Evolutionary conservation across 169 alveolate genomes (phyloP).

Genomic region (Condylostoma magnum): DNA sequence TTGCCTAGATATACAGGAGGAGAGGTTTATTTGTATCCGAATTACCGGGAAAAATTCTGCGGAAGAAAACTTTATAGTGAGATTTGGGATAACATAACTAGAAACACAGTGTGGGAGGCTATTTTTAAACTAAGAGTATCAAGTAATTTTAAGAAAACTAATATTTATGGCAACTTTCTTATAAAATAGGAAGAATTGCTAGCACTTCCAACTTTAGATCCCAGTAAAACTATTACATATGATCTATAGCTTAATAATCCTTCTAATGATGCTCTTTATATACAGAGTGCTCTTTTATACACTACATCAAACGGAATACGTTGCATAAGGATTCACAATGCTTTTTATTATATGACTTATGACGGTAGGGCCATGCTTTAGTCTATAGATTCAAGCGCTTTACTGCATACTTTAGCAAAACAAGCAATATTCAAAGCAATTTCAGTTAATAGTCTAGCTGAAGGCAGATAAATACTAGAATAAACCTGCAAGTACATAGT

Average conservation of each 20-base stretch:
- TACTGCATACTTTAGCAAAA: constrained; percentile 45
- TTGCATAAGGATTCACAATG: constrained; percentile 95
- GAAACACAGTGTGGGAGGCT: constrained; percentile 93
- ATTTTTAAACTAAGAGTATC: constrained; percentile 95
- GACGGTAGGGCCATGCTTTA: constrained; percentile 61
- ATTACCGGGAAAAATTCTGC: constrained; percentile 49
- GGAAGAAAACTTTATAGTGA: constrained; percentile 56
- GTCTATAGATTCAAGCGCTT: constrained; percentile 52
- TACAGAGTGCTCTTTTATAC: constrained; percentile 96
- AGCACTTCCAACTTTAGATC: not conserved
- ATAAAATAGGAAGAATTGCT: constrained; percentile 50
- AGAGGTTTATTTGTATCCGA: constrained; percentile 69
- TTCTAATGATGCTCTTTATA: constrained; percentile 79
- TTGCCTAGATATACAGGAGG: constrained; percentile 82
- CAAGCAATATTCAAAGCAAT: constrained; percentile 47
- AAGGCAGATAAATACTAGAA: constrained; percentile 25
- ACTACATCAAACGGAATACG: constrained; percentile 97
- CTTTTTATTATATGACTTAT: constrained; percentile 91
- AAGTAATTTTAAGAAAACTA: constrained; percentile 91
- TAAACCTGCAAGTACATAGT: constrained; percentile 32
- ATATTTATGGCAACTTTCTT: constrained; percentile 92
- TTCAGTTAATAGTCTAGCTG: constrained; percentile 31
- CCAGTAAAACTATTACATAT: constrained; percentile 33
- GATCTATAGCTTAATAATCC: constrained; percentile 39
- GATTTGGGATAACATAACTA: constrained; percentile 29